Evolutionary conservation across 345 rosid species (phyloP), one percentile per base, ranked within the genome.

Genomic region (Acer negundo): DNA sequence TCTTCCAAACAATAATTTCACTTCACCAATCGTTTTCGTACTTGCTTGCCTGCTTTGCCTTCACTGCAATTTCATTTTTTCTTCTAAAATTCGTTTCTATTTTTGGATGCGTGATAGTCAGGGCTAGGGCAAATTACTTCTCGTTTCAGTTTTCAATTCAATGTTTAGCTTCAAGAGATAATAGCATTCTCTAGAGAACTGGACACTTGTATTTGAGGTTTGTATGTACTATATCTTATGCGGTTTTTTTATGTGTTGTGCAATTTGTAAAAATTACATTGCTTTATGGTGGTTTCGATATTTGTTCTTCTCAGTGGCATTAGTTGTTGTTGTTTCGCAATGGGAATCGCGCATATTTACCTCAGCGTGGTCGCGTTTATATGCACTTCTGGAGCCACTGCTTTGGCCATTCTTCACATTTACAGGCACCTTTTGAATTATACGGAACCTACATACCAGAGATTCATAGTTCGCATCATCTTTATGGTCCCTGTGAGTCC

Each of bases 401-500:
- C 87, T 35, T 80, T 94, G 89, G 94, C 97, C 16, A 75, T 91
- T 66, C 81, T 82, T 67, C 97, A 96, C 79, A 92, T 96, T 67
- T 96, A 94, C 85, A 84, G 90, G 79, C 99, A 96, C 79, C 90
- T 96, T 5, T 74, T 88, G 83, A 96, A 96, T 81, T 96, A 96
- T 70, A 94, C 98, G 0, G 97, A 96, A 82, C 99, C 99, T 77
- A 91, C 89, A 78, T 94, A 92, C 61, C 99, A 96, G 91, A 90
- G 97, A 90, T 96, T 79, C 71, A 94, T 94, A 23, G 99, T 96
- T 13, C 97, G 98, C 77, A 96, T 96, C 67, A 89, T 96, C 81
- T 92, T 94, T 73, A 96, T 96, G 98, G 99, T 96, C 79, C 99
- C 97, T 69, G 99, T 95, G 17, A 80, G 97, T 85, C 47, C 24